Evolutionary conservation across 202 grass and related monocot genomes (phyloP).

Genomic region (Zoysia matrella): DNA sequence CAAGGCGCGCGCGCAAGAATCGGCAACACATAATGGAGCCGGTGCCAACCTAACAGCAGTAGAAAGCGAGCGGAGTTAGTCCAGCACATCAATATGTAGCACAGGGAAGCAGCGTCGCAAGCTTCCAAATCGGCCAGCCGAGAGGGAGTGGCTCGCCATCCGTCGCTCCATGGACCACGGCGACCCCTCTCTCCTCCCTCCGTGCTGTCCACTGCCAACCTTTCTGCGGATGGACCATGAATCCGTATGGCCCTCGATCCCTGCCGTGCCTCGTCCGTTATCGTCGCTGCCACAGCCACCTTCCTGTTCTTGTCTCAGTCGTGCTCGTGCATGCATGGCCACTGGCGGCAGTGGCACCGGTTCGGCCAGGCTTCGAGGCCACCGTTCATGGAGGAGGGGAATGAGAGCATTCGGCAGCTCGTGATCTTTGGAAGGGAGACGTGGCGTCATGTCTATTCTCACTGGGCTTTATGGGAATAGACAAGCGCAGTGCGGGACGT

Average conservation of each 20-base stretch:
- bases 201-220: background rate
- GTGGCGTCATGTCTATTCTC: no score
- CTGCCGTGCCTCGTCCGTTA: conserved; percentile 28
- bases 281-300: no score
- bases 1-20: no score
- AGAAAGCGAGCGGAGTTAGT: background rate
- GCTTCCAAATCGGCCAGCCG: conserved; percentile 46
- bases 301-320: background rate
- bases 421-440: background rate
- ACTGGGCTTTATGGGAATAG: no score
- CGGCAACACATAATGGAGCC: background rate
- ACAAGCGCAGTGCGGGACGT: no score
- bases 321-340: no score
- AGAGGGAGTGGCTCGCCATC: no score
- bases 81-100: no score
- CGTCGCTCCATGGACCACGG: conserved; percentile 11
- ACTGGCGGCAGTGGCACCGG: no score
- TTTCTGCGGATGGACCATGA: conserved; percentile 26
- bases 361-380: no score
- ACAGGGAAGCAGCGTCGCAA: background rate
- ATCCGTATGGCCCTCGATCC: background rate
- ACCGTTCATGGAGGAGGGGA: no score
- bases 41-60: background rate
- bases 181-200: no score
- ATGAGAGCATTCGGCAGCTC: background rate